Conservation (phyloP, 768 basidiomycete species). For the Pholiota microspora region DNA sequence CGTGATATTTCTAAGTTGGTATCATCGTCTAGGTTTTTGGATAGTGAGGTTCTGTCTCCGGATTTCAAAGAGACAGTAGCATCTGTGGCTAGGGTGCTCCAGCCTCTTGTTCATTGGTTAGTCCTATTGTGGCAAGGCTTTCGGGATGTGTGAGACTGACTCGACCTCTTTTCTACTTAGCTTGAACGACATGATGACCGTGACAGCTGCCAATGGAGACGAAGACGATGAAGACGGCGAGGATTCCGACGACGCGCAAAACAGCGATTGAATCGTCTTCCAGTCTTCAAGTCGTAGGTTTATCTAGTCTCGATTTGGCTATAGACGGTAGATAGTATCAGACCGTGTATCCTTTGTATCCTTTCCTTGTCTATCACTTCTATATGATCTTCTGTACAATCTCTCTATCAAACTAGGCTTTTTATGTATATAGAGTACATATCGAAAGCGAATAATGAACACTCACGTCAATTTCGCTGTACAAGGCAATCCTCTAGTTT, state of each 20-base stretch:
- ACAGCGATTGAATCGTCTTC: conserved; percentile 8
- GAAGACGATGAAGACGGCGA: conserved; percentile 25
- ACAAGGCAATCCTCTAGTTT: too few relatives aligned
- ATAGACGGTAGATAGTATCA: too few relatives aligned
- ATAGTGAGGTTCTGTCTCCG: conserved; percentile 65
- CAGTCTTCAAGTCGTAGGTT: too few relatives aligned
- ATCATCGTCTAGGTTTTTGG: conserved; percentile 54
- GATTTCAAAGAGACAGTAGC: conserved; percentile 66
- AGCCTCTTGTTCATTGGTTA: conserved; percentile 81
- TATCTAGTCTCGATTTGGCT: too few relatives aligned
- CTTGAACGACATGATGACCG: conserved; percentile 71
- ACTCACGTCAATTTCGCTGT: too few relatives aligned
- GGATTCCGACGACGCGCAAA: conserved; percentile 17
- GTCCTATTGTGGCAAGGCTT: conserved; percentile 15
- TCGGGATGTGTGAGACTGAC: not conserved
- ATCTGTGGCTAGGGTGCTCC: conserved; percentile 50
- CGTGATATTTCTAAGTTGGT: not conserved
- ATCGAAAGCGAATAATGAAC: too few relatives aligned
- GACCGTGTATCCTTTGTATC: too few relatives aligned
- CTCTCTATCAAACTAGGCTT: too few relatives aligned
- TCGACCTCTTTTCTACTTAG: conserved; percentile 30
- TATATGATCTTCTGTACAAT: too few relatives aligned
- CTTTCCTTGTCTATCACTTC: too few relatives aligned
- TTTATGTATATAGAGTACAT: too few relatives aligned
- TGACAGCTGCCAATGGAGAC: too few relatives aligned